Evolutionary conservation across 106 monocot species (phyloP), one percentile per base, ranked within the genome.

Genomic region (Narthecium ossifragum): DNA sequence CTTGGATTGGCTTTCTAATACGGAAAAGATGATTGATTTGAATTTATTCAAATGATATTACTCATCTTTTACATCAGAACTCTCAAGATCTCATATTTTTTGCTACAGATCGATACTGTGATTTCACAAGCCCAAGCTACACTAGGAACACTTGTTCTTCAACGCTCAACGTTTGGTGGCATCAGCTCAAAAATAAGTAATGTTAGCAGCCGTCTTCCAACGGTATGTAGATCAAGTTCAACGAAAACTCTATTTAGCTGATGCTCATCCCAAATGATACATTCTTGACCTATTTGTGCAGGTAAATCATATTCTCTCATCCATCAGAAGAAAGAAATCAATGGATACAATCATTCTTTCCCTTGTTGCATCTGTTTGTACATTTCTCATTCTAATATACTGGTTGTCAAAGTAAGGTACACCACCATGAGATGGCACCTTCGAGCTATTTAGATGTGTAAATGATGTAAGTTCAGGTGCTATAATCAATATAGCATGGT

Each of bases 281-380:
- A n/a, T n/a, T n/a, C n/a, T n/a, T n/a, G 15, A 9, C 24, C 8
- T 25, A 6, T 9, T 43, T 51, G 23, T 68, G 56, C 79, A 96
- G 94, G 86, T 96, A 28, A 96, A 90, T 73, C 74, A 83, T 51
- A 84, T 96, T 18, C 71, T 96, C 1, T 61, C 83, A 51, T 54
- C 86, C 17, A 90, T 96, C 24, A 75, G 61, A 75, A 78, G 90
- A 70, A 96, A 73, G 54, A 96, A 96, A 69, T 90, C 90, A 39
- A 90, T 90, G 90, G 94, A 96, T 53, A 90, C 94, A 18, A 76
- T 90, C 46, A 84, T 96, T 63, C 83, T 96, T 59, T 96, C 90
- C 22, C 75, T 86, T 14, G 94, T 96, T 63, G 94, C 86, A 20
- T 83, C 90, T 1, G 73, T 70, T 10, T 96, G 94, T 76, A 79